These are phyloP conservation scores for Salvia sclarea DNA, from an alignment of 305 asterid species.

Conservation along the genomic window DNA sequence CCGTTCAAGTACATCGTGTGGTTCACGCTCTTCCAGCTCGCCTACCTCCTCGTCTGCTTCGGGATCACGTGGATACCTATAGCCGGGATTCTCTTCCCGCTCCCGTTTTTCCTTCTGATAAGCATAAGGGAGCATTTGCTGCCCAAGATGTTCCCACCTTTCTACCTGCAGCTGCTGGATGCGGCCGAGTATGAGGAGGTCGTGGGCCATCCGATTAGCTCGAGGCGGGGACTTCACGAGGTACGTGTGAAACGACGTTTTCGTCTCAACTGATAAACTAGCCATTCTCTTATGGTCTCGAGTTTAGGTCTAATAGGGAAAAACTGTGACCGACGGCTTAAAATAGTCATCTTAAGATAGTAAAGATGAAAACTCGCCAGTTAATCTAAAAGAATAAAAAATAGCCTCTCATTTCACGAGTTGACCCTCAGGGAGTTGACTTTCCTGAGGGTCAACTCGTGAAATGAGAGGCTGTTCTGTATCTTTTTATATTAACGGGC, in stretches of 20 bases:
- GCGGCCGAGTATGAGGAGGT: constrained; percentile 83
- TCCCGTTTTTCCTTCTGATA: constrained; percentile 72
- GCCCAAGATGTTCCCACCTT: constrained; percentile 56
- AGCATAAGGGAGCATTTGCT: constrained; percentile 60
- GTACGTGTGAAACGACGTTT: constrained; percentile 3
- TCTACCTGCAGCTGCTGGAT: constrained; percentile 58
- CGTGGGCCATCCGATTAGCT: constrained; percentile 39
- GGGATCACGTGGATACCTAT: constrained; percentile 80
- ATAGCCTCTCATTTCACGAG: no score
- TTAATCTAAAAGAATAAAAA: no score
- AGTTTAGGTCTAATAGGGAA: no score
- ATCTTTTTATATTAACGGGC: no score
- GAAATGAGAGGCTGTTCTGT: no score
- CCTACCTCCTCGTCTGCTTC: constrained; percentile 51
- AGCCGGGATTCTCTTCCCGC: constrained; percentile 77
- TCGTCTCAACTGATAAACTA: no score
- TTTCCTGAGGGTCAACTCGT: no score
- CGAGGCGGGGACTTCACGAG: constrained; percentile 26
- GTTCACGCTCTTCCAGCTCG: constrained; percentile 65
- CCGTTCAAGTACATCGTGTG: constrained; percentile 55
- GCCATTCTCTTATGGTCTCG: no score
- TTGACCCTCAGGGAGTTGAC: no score
- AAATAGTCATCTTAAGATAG: no score
- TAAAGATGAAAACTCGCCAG: no score
- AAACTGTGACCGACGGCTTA: no score